Evolutionary conservation across 2,329 filamentous ascomycete species (phyloP), one percentile per base, ranked within the genome.

Genomic region (Plenodomus tracheiphilus): DNA sequence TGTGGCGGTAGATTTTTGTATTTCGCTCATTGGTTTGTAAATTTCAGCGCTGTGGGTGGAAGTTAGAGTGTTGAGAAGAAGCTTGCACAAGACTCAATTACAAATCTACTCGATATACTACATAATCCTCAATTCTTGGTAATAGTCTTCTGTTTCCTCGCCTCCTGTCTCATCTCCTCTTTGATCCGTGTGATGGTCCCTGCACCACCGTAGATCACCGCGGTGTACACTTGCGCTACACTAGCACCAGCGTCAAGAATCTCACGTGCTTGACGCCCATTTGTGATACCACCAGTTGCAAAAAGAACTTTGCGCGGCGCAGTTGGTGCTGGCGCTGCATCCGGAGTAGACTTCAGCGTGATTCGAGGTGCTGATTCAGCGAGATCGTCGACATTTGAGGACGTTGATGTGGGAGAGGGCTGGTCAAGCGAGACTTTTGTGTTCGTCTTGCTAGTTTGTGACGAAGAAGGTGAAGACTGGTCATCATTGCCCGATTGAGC

Each of bases 161-260:
- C 61, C 38, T 74, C 73, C 20, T 77, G 73, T 39, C 77, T 68
- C 76, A 81, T 79, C 61, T 80, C 76, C 42, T 65, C 52, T 66
- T 81, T 81, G 43, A 80, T 79, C 50, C 72, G 70, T 20, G 72
- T 84, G 25, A 86, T 79, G 0, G 82, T 85, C n/a, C 83, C 83
- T 2, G 78, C 74, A 37, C 84, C 84, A 15, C 82, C 81, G 59
- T 85, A 87, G 41, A 84, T 80, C 59, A 88, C 72, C 4, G 83
- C 88, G 0, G 94, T 99, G 72, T 97, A 97, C 43, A 96, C 80
- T 85, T 96, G 94, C 2, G 91, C 91, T 13, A 95, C 86, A 61
- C 87, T 93, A 0, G 94, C 94, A 8, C 94, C 94, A 0, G 92
- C 91, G 59, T 95, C 89, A 41, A 97, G 79, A 6, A 93, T 84